phyloP scores from a whole-genome alignment of 2,329 filamentous ascomycete genomes.

The Thielaviopsis cerberus region DNA sequence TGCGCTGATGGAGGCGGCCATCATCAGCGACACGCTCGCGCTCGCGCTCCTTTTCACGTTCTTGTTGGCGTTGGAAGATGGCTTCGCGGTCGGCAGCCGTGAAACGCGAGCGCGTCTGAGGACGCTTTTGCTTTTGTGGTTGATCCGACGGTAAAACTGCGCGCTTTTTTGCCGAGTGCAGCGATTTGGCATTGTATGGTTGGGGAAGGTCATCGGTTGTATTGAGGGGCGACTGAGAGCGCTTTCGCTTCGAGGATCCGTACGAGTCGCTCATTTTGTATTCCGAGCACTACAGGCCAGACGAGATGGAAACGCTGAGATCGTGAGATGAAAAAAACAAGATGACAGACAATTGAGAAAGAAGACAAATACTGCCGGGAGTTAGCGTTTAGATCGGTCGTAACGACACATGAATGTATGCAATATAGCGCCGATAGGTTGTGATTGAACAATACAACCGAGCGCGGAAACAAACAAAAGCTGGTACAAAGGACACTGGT shows the following conservation, averaged over 20 bases:
- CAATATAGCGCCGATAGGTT: background rate
- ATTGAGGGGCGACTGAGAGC: conserved; percentile 19
- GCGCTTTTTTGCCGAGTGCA: conserved; percentile 40
- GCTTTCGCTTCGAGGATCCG: conserved; percentile 19
- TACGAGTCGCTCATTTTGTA: conserved; percentile 2
- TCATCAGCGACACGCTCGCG: conserved; percentile 22
- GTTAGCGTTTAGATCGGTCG: background rate
- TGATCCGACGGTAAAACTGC: conserved; percentile 34
- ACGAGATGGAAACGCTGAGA: background rate
- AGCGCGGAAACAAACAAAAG: too few relatives aligned
- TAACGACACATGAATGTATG: background rate
- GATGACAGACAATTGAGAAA: background rate
- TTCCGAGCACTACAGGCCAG: background rate
- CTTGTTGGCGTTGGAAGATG: conserved; percentile 42
- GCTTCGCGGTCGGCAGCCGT: conserved; percentile 48
- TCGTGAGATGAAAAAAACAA: background rate
- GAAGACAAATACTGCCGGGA: background rate
- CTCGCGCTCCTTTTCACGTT: conserved; percentile 26
- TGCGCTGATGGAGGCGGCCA: conserved; percentile 24
- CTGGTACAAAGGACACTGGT: background rate
- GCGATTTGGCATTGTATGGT: conserved; percentile 39
- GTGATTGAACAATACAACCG: background rate
- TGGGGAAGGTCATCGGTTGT: conserved; percentile 31
- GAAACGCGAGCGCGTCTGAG: conserved; percentile 47
- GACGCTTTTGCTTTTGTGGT: conserved; percentile 50